Conservation (phyloP, 2,329 filamentous ascomycete species). For the Aspergillus sclerotialis region DNA sequence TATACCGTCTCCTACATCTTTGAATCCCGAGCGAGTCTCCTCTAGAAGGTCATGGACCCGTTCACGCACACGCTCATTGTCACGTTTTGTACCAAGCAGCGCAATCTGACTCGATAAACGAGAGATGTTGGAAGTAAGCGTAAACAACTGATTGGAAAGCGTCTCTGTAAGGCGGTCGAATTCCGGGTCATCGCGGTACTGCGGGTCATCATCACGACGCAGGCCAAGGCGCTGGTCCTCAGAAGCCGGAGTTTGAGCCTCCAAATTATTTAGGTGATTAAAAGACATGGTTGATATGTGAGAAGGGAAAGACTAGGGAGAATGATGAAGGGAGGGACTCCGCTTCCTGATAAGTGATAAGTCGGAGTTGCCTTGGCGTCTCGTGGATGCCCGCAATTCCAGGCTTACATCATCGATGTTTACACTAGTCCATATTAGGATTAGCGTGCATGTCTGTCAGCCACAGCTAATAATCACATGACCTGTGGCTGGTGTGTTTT, state of each 20-base stretch:
- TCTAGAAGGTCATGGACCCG: conserved; percentile 81
- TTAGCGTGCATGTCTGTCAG: conserved; percentile 7
- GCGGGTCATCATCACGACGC: conserved; percentile 61
- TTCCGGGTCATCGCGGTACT: conserved; percentile 86
- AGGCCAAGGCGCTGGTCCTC: conserved; percentile 62
- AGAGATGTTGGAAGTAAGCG: conserved; percentile 79
- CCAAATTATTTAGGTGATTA: conserved; percentile 75
- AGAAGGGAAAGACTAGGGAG: conserved; percentile 3
- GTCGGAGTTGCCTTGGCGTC: conserved; percentile 11
- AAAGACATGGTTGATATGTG: conserved; percentile 65
- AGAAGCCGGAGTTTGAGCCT: no score
- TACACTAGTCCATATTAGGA: conserved; percentile 7
- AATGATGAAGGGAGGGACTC: conserved; percentile 4
- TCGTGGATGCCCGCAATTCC: conserved; percentile 15
- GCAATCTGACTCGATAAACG: conserved; percentile 77
- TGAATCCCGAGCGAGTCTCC: conserved; percentile 79
- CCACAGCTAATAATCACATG: conserved; percentile 15
- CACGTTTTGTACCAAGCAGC: conserved; percentile 79
- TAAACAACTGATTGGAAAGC: conserved; percentile 83
- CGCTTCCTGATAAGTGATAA: conserved; percentile 2
- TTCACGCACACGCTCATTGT: conserved; percentile 85
- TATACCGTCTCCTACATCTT: conserved; percentile 84
- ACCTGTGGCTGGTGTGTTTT: conserved; percentile 27
- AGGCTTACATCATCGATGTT: conserved; percentile 18
- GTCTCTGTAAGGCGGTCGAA: conserved; percentile 77